Percentiles rank a stretch among this genome's conserved stretches.
phyloP scores from a whole-genome alignment of 1,139 yeast species.

The Diutina ranongensis region DNA sequence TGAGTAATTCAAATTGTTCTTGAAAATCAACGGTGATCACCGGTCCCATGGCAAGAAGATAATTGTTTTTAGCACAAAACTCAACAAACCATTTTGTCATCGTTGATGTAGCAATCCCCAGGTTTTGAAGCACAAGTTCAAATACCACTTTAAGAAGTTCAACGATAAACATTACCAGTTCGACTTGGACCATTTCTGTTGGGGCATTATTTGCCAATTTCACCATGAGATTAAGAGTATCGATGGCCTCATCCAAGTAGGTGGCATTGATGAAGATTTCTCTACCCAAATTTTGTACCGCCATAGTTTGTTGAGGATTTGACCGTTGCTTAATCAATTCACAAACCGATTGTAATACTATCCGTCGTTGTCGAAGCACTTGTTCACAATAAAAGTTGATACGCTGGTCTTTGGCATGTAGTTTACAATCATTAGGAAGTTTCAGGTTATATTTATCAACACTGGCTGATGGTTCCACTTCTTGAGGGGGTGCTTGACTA shows the following conservation, averaged over 20 bases:
- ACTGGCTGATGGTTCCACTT: slow-evolving; percentile 20
- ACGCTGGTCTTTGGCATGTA: slow-evolving; percentile 19
- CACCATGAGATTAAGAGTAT: slow-evolving; percentile 11
- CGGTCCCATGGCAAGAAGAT: slow-evolving; percentile 21
- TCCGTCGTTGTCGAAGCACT: slow-evolving; percentile 36
- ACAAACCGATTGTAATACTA: slow-evolving; percentile 27
- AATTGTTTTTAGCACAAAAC: slow-evolving; percentile 33
- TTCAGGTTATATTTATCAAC: slow-evolving; percentile 20
- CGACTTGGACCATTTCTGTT: slow-evolving; percentile 12
- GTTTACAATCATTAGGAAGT: slow-evolving; percentile 26
- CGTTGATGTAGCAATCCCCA: slow-evolving; percentile 18
- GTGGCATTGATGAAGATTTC: slow-evolving; percentile 19
- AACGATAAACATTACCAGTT: slow-evolving; percentile 21
- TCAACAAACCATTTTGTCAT: slow-evolving; percentile 44
- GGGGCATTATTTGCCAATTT: not conserved
- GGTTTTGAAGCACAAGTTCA: slow-evolving; percentile 25
- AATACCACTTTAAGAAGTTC: slow-evolving; percentile 35
- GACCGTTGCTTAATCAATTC: slow-evolving; percentile 27
- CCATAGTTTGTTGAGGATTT: slow-evolving; percentile 18
- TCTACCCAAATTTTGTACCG: slow-evolving; percentile 27
- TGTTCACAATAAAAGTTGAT: slow-evolving; percentile 20
- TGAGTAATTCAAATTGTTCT: slow-evolving; percentile 30
- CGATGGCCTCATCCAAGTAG: slow-evolving; percentile 19
- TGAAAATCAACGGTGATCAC: slow-evolving; percentile 14
- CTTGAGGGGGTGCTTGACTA: slow-evolving; percentile 20